Evolutionary conservation across 2,329 filamentous ascomycete species (phyloP), one percentile per base, ranked within the genome.

Genomic region (Dissoconium aciculare): DNA sequence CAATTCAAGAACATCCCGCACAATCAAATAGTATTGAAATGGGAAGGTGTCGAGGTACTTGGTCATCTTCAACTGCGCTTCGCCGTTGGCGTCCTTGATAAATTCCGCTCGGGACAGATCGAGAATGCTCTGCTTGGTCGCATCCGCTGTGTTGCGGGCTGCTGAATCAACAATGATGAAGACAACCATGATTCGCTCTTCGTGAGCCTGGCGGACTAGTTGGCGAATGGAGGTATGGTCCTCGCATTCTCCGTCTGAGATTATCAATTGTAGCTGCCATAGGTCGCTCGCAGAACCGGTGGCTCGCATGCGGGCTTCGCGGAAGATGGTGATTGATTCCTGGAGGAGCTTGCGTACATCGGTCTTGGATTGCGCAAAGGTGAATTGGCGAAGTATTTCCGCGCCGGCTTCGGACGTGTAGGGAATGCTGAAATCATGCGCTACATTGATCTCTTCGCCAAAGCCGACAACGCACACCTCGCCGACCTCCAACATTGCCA

Each of bases 141-240:
- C 35, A 3, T 35, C 31, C 14, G 35, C 39, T 8, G 34, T 27
- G 15, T 38, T 36, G 19, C 35, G 32, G 15, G 39, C 38, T 3
- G 52, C 51, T 26, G 71, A 65, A 60, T 98, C 89, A 50, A 98
- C 83, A 47, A 99, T 79, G 46, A 98, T 82, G 54, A 98, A 99
- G 4, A 98, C 87, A 40, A 95, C 75, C 82, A 98, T 94, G 51
- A 99, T 91, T 11, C 84, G 69, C 58, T 94, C 82, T 55, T 94
- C 85, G 49, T 84, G 74, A 1, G 89, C 87, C 56, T 87, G 78
- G 6, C 89, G 69, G 8, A 98, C 73, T 13, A 95, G 66, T 4
- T 82, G 66, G 11, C 80, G 70, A 43, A 98, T 85, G 4, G 71
- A 67, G 11, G 84, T 81, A 53, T 95, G 87, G 28, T 85, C 78